phyloP scores from a whole-genome alignment of 805 yeast species.

The Ogataea chonburiensis region DNA sequence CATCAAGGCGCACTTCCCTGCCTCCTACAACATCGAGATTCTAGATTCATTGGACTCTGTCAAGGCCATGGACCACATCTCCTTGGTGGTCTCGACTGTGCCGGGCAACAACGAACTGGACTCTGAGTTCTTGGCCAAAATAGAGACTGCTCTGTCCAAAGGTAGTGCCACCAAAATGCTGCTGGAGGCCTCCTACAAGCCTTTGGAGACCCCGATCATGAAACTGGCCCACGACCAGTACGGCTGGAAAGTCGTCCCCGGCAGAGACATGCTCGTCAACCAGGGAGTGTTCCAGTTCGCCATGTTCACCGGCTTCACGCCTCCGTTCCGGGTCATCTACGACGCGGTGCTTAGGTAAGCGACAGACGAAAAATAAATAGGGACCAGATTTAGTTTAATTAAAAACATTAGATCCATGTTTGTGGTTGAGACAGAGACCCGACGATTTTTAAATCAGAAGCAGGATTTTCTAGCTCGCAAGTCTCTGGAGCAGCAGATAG shows the following conservation, averaged over 20 bases:
- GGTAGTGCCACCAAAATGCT: conserved; percentile 52
- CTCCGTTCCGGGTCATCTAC: conserved; percentile 62
- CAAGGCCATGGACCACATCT: conserved; percentile 43
- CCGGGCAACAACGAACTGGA: conserved; percentile 81
- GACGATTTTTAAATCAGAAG: conserved; percentile 2
- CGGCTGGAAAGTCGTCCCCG: conserved; percentile 84
- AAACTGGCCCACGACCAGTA: conserved; percentile 58
- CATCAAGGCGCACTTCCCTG: conserved; percentile 61
- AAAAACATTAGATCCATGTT: conserved; percentile 7
- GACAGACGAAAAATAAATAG: conserved; percentile 2
- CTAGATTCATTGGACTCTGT: conserved; percentile 51
- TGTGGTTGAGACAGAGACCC: conserved; percentile 8
- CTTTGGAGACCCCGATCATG: conserved; percentile 85
- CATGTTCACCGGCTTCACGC: conserved; percentile 65
- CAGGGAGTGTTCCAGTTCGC: conserved; percentile 90
- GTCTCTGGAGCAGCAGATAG: conserved; percentile 11
- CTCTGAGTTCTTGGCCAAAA: conserved; percentile 41
- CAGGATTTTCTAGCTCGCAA: conserved; percentile 2
- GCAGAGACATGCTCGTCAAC: conserved; percentile 86
- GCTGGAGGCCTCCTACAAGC: conserved; percentile 94
- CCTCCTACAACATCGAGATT: conserved; percentile 52
- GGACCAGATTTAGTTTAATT: conserved; percentile 1
- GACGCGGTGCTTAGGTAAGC: conserved; percentile 47
- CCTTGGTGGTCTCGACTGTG: conserved; percentile 72
- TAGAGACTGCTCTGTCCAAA: conserved; percentile 47